Conservation (phyloP, 345 rosid species). For the Lepidium africanum region DNA sequence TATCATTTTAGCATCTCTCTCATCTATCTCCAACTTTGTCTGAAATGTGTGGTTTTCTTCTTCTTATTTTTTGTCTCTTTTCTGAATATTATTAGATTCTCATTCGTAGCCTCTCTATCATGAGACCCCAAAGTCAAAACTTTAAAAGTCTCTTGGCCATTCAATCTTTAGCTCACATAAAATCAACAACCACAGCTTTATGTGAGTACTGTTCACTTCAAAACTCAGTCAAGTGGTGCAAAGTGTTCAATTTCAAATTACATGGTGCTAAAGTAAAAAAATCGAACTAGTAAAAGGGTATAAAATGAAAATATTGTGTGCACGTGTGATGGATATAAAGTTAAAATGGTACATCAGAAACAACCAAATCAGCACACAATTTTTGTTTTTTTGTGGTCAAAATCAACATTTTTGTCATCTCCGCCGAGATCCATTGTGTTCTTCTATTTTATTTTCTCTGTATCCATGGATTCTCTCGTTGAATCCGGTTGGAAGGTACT, state of each 20-base stretch:
- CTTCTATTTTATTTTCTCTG: neutral
- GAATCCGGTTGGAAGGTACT: conserved; percentile 84
- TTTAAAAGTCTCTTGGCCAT: neutral
- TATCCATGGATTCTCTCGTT: conserved; percentile 57
- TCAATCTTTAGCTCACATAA: neutral
- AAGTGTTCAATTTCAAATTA: neutral
- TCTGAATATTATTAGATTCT: neutral
- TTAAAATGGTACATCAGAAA: neutral
- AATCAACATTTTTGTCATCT: neutral
- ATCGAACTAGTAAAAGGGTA: neutral
- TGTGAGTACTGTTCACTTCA: neutral
- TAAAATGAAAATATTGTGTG: neutral
- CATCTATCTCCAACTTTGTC: conserved; percentile 11
- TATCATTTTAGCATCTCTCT: conserved; percentile 9
- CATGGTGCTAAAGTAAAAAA: neutral
- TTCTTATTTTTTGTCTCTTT: neutral
- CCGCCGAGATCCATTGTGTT: conserved; percentile 1
- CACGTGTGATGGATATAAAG: conserved; percentile 6
- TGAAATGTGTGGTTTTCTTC: neutral
- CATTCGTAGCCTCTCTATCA: neutral
- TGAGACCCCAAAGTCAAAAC: neutral
- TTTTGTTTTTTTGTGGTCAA: neutral
- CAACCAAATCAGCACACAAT: neutral
- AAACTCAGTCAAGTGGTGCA: neutral
- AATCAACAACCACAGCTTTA: neutral